Evolutionary conservation across 31 red algal species (phyloP), one percentile per base, ranked within the genome.

Genomic region (Asparagopsis taxiformis): DNA sequence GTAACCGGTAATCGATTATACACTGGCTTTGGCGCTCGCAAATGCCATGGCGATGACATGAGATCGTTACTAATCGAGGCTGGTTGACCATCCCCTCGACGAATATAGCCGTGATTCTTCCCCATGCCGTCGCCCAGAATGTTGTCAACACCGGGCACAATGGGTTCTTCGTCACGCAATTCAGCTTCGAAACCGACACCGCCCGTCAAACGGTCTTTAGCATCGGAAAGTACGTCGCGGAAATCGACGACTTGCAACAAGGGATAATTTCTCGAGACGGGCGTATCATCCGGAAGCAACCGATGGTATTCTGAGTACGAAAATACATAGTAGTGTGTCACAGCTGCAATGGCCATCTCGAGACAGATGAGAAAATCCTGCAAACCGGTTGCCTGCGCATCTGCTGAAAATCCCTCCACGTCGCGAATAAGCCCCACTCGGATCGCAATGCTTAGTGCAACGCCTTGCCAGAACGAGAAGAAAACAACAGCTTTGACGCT

Each of bases 381-480:
- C 46, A 98, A 44, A 13, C 85, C 94, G 5, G 85, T 91, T 6
- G 87, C 89, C 55, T 90, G 89, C 30, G 75, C 80, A n/a, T 71
- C 43, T 15, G 84, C 72, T 6, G 80, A 59, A 57, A 68, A 98
- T 65, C 85, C 94, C 55, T 61, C 84, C 0, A 93, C 85, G 59
- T 93, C 94, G 37, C 54, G 81, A 19, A 98, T 26, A 59, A 82
- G 13, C 53, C 79, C 62, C 17, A 93, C 65, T 19, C 68, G 77
- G 28, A 90, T 63, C 41, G 89, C 79, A 21, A 87, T 37, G 2
- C 44, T 65, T 5, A 98, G 68, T 50, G 72, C 94, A 28, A 98
- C 74, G 38, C 94, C 94, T 51, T 98, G 94, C 94, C 94, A 98
- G 65, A 93, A 98, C 2, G 89, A 84, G 41, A 98, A 90, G 74